Evolutionary conservation across 352 stramenopile genomes (phyloP), one percentile per base, ranked within the genome.

Genomic region (Globisporangium middletonii): DNA sequence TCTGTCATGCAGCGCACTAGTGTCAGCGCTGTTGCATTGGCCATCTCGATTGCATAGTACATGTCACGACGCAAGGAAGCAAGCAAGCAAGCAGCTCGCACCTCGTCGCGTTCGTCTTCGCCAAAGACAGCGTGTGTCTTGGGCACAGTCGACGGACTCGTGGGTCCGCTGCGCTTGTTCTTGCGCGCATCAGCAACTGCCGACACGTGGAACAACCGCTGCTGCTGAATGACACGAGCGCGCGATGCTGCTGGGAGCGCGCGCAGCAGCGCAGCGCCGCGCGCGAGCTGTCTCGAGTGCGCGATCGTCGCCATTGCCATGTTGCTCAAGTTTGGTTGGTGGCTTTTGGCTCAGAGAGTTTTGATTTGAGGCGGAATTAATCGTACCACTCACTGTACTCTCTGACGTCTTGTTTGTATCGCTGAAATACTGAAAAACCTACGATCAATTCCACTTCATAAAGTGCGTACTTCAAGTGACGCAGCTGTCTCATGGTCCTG

Each of bases 131-230:
- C 62, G 13, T 63, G 55, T 11, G 48, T 62, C 48, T 51, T 62
- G 37, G 38, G 47, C 23, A 38, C 56, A 23, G 56, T 45, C 37
- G 56, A 62, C 16, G 55, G 28, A 12, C 37, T 51, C 16, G 35
- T 53, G 2, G 47, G 56, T 5, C 62, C 67, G 53, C 74, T 65
- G 33, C 71, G 69, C 60, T 82, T 83, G 15, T 65, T 70, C 56
- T 73, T 68, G 11, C 80, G 74, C 37, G 78, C 78, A 19, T 72
- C 42, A 7, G 56, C 56, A 11, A 64, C 33, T 23, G 59, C 15
- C 18, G 78, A 87, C 1, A 65, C 74, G 48, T 85, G 78, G 37
- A 91, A 60, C 11, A 44, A 53, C 33, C 69, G 65, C 33, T 62
- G 55, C 9, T 69, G 62, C 9, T 52, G 51, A 4, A 47, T 44